Conservation (phyloP, 1,139 yeast genomes). For the Blastobotrys apis region DNA sequence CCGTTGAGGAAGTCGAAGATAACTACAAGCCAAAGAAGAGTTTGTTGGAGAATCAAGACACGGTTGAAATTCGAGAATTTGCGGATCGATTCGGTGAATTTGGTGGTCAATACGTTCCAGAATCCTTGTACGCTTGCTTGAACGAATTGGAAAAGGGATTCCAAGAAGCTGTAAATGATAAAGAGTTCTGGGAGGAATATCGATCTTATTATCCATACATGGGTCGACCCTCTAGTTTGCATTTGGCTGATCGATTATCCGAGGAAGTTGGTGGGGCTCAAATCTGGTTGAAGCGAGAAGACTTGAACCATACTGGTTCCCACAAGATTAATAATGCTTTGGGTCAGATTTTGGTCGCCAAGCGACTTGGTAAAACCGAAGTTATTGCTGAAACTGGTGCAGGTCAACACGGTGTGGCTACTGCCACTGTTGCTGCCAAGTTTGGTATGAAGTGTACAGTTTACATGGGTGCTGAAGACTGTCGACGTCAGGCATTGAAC, state of each 20-base stretch:
- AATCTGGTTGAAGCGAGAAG: conserved; percentile 98
- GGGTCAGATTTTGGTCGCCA: conserved; percentile 90
- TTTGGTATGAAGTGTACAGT: conserved; percentile 95
- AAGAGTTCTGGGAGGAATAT: conserved; percentile 90
- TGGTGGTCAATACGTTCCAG: conserved; percentile 99
- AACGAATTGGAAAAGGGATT: conserved; percentile 85
- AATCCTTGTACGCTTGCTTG: conserved; percentile 86
- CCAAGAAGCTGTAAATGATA: conserved; percentile 83
- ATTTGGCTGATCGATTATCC: conserved; percentile 82
- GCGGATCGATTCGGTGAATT: conserved; percentile 72
- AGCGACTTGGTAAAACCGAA: conserved; percentile 82
- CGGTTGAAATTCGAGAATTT: conserved; percentile 23
- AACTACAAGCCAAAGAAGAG: conserved; percentile 31
- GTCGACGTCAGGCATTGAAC: conserved; percentile 94
- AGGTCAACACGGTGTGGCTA: conserved; percentile 99
- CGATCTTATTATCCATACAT: conserved; percentile 77
- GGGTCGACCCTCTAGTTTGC: conserved; percentile 94
- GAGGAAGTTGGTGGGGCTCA: conserved; percentile 94
- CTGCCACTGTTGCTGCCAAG: conserved; percentile 98
- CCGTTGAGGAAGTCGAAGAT: conserved; percentile 15
- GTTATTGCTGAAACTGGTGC: conserved; percentile 99
- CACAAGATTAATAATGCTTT: conserved; percentile 96
- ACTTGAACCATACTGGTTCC: conserved; percentile 94
- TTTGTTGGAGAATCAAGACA: conserved; percentile 17
- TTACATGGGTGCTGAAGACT: conserved; percentile 99